Base-by-base conservation (phyloP, 257 asterid genomes). In the Solanum phureja region DNA sequence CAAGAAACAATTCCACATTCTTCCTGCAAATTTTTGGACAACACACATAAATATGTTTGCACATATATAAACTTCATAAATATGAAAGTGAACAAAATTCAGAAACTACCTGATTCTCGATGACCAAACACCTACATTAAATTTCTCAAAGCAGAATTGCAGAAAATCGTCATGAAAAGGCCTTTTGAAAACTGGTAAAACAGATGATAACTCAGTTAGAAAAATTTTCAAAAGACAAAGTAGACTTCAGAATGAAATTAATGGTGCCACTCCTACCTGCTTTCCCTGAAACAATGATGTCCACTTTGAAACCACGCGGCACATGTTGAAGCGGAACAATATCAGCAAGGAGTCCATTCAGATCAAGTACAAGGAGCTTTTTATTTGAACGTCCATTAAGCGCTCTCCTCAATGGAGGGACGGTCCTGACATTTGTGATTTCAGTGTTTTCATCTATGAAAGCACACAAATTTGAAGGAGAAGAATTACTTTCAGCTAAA, bases 311-410 rank as follows among this genome's bases (percentile, higher is more conserved):
- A 86, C 91, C 89, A 76, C 90, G 89, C 71, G 94, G 95, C 82
- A 93, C 93, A 56, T 82, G 85, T 4, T 94, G 87, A 75, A 76
- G 87, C 52, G 94, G 89, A 52, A 88, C 90, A 88, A 95, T 94
- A 88, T 94, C 95, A 84, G 95, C 93, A 76, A 96, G 95, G 64
- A 96, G 92, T 71, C 98, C 98, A 88, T 95, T 96, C 85, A 96
- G 88, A 90, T 95, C 98, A 86, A 96, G 99, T 44, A 96, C 99
- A 73, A 96, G 97, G 90, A 95, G 98, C 90, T 96, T 96, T 91
- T 93, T 96, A 85, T 82, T 87, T 8, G 83, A 71, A 87, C 66
- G 84, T 58, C 83, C 52, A 38, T 87, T 24, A 85, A 76, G 85
- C 84, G 87, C 87, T 90, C 89, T 86, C 29, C 68, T 87, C 29